A percentile compares a stretch with the other conserved stretches of the same genome.
Evolutionary conservation across 2,329 filamentous ascomycete genomes (phyloP).

Genomic region (Emergomyces orientalis): DNA sequence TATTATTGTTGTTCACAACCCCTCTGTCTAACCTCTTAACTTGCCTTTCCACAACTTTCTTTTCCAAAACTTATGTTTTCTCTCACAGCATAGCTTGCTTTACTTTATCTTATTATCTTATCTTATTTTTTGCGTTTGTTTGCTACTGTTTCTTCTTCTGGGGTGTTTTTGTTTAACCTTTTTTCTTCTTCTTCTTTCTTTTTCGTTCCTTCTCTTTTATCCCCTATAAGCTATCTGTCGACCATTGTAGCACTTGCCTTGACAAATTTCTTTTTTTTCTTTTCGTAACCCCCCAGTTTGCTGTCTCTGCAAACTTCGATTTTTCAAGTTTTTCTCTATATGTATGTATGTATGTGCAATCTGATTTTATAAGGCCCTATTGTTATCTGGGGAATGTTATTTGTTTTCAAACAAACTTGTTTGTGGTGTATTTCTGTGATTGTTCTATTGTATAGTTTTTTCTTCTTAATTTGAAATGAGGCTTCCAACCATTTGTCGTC

Average conservation of each 20-base stretch:
- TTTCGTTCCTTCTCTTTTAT: neutral
- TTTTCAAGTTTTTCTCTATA: neutral
- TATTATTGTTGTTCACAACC: neutral
- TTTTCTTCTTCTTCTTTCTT: neutral
- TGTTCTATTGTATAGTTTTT: neutral
- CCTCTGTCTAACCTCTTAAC: too few relatives aligned
- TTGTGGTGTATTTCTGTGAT: neutral
- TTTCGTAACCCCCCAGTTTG: neutral
- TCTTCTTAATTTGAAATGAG: too few relatives aligned
- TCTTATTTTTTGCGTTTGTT: neutral
- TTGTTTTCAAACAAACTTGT: neutral
- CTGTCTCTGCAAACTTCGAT: neutral
- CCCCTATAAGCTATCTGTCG: neutral
- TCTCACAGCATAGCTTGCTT: neutral
- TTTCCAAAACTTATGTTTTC: neutral
- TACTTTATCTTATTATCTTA: neutral
- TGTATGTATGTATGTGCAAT: conserved; percentile 1
- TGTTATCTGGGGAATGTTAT: neutral
- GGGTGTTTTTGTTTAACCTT: neutral
- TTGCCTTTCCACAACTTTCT: too few relatives aligned
- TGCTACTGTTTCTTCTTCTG: neutral
- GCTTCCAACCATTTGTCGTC: too few relatives aligned
- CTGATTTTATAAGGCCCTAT: neutral
- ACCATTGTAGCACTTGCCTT: neutral
- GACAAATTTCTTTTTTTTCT: neutral